Base-by-base conservation (phyloP, 2,329 filamentous ascomycete genomes). In the Dothistroma pini region DNA sequence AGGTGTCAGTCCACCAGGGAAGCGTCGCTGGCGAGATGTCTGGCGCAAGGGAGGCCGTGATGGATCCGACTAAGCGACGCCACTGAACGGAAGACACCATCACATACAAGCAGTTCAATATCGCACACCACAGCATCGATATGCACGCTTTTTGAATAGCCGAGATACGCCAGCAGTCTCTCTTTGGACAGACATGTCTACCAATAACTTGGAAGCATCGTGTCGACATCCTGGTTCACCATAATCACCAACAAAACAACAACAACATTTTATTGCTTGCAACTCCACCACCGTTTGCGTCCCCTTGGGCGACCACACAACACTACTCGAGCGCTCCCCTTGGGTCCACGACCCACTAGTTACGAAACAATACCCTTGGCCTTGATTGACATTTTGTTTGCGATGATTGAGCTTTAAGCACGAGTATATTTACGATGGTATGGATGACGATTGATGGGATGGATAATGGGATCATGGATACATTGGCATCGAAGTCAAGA, bases 21-120 rank as follows among this genome's bases (percentile, higher is more conserved):
- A 71, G 69, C 66, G 68, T 55, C 51, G 57, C 29, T 74, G 72
- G 72, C 68, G 71, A 47, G 71, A 72, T 51, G 68, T 72, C 44
- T 74, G 71, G 72, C 66, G 66, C 54, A 69, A 68, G 58, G 61
- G 68, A 58, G 65, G 65, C 54, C 48, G 41, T 35, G 59, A 66
- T 41, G 59, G 57, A 34, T 48, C 44, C 16, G 57, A 59, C n/a
- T 60, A 19, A 58, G 19, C 41, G 10, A 11, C 44, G 14, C 48
- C 32, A n/a, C 32, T 22, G 19, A 34, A 21, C 25, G 8, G n/a
- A 21, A 4, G 6, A 57, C 47, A n/a, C 16, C 31, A 21, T 31
- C 38, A 22, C 16, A 38, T 51, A 44, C 32, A 19, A 50, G 8
- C 44, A 25, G 31, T 25, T 4, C 14, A 16, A 51, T 35, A 19